A percentile compares a stretch with the other conserved stretches of the same genome.
phyloP scores from a whole-genome alignment of 805 yeast species.

The Teunomyces kruisii region DNA sequence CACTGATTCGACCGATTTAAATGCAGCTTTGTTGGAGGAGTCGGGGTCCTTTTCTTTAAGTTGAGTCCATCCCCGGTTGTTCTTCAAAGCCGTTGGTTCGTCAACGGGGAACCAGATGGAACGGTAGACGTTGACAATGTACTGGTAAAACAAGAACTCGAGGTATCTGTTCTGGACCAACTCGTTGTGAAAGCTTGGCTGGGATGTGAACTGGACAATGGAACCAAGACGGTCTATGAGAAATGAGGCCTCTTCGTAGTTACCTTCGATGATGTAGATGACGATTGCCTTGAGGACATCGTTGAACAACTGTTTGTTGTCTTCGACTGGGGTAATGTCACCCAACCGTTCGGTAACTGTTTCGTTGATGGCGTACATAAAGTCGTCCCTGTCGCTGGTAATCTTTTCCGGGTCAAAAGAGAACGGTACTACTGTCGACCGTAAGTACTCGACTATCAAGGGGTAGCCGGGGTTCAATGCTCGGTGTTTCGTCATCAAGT shows the following conservation, averaged over 20 bases:
- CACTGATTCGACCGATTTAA: slow-evolving; percentile 13
- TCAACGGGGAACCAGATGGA: slow-evolving; percentile 21
- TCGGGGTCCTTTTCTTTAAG: slow-evolving; percentile 5
- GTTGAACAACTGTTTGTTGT: not conserved
- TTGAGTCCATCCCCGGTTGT: not conserved
- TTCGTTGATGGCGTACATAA: not conserved
- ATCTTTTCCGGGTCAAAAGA: not conserved
- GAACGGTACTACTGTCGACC: not conserved
- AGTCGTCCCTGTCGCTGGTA: slow-evolving; percentile 1
- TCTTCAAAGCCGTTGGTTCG: not conserved
- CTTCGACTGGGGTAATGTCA: not conserved
- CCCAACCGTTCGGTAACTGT: not conserved
- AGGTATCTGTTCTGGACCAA: slow-evolving; percentile 24
- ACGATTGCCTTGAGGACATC: slow-evolving; percentile 8
- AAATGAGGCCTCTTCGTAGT: slow-evolving; percentile 18
- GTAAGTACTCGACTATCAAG: not conserved
- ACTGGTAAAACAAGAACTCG: slow-evolving; percentile 30
- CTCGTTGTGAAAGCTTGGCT: slow-evolving; percentile 20
- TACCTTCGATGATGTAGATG: slow-evolving; percentile 14
- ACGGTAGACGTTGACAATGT: slow-evolving; percentile 18
- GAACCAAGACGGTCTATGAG: slow-evolving; percentile 16
- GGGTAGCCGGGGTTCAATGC: not conserved
- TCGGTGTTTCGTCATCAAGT: not conserved
- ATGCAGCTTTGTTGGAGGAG: not conserved
- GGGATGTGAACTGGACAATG: slow-evolving; percentile 22